These are phyloP conservation scores for Candida taoyuanica DNA, from an alignment of 805 yeast species.

Conservation along the genomic window DNA sequence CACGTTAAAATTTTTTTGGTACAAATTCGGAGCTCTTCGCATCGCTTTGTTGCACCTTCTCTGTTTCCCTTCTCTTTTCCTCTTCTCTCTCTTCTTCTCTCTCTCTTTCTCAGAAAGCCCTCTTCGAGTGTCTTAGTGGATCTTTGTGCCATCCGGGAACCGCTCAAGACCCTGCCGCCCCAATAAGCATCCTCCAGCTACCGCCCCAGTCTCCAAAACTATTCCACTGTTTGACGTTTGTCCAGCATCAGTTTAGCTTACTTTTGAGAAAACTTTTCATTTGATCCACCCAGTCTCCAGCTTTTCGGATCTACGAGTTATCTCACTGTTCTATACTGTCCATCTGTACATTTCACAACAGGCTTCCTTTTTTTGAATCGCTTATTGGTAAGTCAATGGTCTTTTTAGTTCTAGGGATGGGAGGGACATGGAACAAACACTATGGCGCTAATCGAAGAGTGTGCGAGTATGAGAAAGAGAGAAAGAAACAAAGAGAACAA, in stretches of 20 bases:
- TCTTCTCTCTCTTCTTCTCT: constrained; percentile 22
- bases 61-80: constrained; percentile 8
- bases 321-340: too few relatives aligned
- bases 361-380: constrained; percentile 5
- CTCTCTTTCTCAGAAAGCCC: constrained; percentile 34
- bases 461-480: constrained; percentile 18
- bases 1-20: constrained; percentile 8
- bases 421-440: not conserved
- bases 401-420: too few relatives aligned
- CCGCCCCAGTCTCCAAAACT: constrained; percentile 13
- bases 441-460: constrained; percentile 3
- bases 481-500: constrained; percentile 1
- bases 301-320: constrained; percentile 7
- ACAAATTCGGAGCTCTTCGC: constrained; percentile 10
- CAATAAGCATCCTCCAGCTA: constrained; percentile 11
- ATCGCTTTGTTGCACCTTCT: not conserved
- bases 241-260: not conserved
- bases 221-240: not conserved
- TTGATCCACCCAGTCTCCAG: constrained; percentile 9
- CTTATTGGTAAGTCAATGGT: constrained; percentile 17
- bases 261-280: not conserved
- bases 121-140: constrained; percentile 18
- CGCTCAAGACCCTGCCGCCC: constrained; percentile 17
- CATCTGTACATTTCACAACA: not conserved
- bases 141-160: constrained; percentile 13